phyloP scores from a whole-genome alignment of 257 asterid species.

The Osmanthus fragrans region DNA sequence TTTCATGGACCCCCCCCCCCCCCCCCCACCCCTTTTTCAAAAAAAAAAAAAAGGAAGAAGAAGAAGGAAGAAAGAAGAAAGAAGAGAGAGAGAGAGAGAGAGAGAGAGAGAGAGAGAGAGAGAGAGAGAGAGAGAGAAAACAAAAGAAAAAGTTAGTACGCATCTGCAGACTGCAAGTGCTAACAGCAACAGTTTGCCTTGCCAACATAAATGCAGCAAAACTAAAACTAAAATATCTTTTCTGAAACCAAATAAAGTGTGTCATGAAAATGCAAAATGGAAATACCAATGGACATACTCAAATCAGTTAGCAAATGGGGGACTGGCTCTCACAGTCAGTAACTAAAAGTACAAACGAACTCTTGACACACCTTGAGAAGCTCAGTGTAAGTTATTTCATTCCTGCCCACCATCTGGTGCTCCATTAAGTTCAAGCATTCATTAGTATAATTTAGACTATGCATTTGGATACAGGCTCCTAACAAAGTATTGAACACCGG shows the following conservation, averaged over 20 bases:
- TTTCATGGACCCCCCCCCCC: background rate
- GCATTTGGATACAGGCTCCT: constrained; percentile 51
- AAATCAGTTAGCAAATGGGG: background rate
- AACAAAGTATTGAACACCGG: constrained; percentile 62
- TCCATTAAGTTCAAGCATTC: constrained; percentile 75
- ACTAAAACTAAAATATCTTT: constrained; percentile 1
- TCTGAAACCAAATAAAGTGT: background rate
- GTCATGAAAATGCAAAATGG: background rate
- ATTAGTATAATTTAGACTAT: constrained; percentile 50
- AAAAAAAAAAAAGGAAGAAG: too few relatives aligned
- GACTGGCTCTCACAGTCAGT: constrained; percentile 1
- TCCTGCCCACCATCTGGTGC: constrained; percentile 70
- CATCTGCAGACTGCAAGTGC: background rate
- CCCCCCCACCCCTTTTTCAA: too few relatives aligned
- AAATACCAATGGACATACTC: background rate
- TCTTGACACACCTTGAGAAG: constrained; percentile 71
- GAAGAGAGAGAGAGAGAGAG: constrained; percentile 8
- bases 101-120: constrained; percentile 11
- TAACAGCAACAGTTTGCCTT: constrained; percentile 9
- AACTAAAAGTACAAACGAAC: constrained; percentile 8
- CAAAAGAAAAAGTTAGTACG: background rate
- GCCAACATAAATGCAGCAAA: constrained; percentile 6
- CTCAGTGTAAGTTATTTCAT: constrained; percentile 58
- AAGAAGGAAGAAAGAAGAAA: too few relatives aligned
- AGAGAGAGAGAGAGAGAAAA: constrained; percentile 6